Conservation (phyloP, 495 filamentous ascomycete genomes). For the Glonium stellatum region DNA sequence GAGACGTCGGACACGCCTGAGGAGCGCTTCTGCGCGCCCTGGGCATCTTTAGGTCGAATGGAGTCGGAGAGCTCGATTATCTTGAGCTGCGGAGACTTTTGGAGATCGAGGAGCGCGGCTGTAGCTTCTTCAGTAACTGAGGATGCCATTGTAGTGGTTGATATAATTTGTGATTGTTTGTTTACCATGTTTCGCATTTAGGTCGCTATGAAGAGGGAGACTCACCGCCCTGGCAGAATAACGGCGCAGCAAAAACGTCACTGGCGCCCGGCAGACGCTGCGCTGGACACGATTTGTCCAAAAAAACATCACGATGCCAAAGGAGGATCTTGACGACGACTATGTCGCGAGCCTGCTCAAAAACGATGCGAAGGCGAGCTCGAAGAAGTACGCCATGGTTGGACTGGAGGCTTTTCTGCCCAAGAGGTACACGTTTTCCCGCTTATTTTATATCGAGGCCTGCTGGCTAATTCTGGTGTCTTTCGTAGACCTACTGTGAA, state of each 20-base stretch:
- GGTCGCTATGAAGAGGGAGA: no score
- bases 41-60: conserved; percentile 40
- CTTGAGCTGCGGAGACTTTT: conserved; percentile 41
- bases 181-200: not conserved
- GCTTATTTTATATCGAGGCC: not conserved
- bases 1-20: conserved; percentile 65
- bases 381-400: conserved; percentile 63
- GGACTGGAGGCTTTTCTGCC: conserved; percentile 64
- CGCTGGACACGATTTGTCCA: no score
- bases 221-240: no score
- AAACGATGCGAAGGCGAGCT: conserved; percentile 62
- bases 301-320: not conserved
- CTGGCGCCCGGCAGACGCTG: no score
- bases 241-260: no score
- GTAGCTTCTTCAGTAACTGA: conserved; percentile 23
- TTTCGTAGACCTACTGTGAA: conserved; percentile 45
- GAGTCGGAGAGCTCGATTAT: conserved; percentile 71
- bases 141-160: conserved; percentile 35
- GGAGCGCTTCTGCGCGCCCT: conserved; percentile 37
- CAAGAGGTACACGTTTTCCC: conserved; percentile 51
- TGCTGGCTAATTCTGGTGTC: not conserved
- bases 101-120: conserved; percentile 21
- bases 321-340: conserved; percentile 47
- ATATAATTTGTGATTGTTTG: conserved; percentile 16
- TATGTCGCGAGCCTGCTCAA: conserved; percentile 68